Conservation (phyloP, 75 land plant species). For the Pseudotsuga menziesii region DNA sequence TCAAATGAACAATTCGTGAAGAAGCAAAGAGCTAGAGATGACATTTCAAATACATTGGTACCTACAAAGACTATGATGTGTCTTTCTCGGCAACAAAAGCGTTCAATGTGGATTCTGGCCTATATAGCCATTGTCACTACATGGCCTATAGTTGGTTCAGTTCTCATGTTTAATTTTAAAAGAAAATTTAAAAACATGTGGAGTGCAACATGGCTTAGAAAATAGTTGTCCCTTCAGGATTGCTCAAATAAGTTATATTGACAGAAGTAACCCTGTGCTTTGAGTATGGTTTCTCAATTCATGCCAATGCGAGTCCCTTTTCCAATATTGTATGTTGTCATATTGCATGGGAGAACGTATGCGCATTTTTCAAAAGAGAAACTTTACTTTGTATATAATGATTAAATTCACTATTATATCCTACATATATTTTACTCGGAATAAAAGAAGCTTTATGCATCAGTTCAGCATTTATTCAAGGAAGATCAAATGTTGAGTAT, state of each 20-base stretch:
- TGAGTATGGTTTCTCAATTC: neutral
- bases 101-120: conserved; percentile 66
- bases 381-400: no score
- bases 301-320: neutral
- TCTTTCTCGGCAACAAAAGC: conserved; percentile 30
- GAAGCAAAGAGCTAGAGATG: conserved; percentile 1
- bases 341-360: neutral
- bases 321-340: neutral
- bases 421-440: no score
- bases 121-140: conserved; percentile 68
- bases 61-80: conserved; percentile 25
- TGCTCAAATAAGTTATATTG: neutral
- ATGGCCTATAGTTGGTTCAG: conserved; percentile 75
- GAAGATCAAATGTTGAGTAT: no score
- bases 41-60: neutral
- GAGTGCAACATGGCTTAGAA: neutral
- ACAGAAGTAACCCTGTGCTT: neutral
- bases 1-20: neutral
- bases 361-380: no score
- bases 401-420: no score
- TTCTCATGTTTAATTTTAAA: conserved; percentile 24
- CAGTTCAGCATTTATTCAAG: no score
- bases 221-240: neutral
- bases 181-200: conserved; percentile 24
- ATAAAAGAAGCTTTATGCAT: no score